Base-by-base conservation (phyloP, 495 filamentous ascomycete species). In the Bathelium albidoporum region DNA sequence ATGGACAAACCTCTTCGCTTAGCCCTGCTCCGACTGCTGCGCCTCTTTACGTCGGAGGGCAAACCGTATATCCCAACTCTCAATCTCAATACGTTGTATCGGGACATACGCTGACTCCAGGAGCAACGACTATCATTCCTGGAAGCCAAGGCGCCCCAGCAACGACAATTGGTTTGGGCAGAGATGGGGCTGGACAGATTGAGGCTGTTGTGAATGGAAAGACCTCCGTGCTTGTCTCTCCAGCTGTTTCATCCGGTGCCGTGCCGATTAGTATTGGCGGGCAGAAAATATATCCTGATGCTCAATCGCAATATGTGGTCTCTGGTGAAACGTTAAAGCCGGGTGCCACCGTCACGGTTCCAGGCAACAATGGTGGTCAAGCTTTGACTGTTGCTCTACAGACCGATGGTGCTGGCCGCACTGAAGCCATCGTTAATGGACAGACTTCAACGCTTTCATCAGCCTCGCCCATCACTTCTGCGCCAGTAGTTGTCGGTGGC, bases 291-390 rank as follows among this genome's bases (percentile, higher is more conserved):
- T 49, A 49, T 49, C 44, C 44, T 18, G n/a, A 49, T 49, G 16
- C 44, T 49, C 44, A 1, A 49, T 49, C 44, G 5, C 44, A 20
- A 12, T 64, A 43, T 34, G 62, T 64, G 3, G 55, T 64, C 9
- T 28, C 53, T 18, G 32, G 55, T 18, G 31, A 64, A 32, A 59
- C 62, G 2, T 12, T 64, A n/a, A 24, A 20, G 2, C 58, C 58
- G 5, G 62, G 62, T 1, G n/a, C 34, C 22, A 58, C 58, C 3
- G 60, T 58, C 32, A 64, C 58, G 7, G 12, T 64, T 20, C 44
- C 44, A 5, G 44, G n/a, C 22, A 5, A 5, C n/a, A 49, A 20
- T 49, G 44, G 44, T 20, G 44, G 11, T 49, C 44, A 12, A 20
- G 14, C 44, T 5, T 18, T 20, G n/a, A 49, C 44, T 18, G 44